Evolutionary conservation across 78 protist genomes (phyloP).

Genomic region (Pigoraptor vietnamica): DNA sequence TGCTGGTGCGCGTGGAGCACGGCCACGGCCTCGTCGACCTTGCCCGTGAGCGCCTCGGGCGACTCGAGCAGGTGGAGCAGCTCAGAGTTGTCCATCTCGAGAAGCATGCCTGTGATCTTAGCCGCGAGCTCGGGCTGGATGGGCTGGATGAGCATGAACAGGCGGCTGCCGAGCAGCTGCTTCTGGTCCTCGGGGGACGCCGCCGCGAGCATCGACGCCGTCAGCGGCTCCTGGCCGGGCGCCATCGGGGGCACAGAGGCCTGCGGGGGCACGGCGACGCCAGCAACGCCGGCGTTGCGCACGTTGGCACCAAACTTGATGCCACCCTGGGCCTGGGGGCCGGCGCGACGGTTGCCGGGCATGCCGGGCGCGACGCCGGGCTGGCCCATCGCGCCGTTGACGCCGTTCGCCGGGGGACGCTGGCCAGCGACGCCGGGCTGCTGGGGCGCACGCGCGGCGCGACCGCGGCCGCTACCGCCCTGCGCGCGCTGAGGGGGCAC

Average conservation of each 20-base stretch:
- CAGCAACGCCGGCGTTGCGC: neutral
- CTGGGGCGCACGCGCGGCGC: neutral
- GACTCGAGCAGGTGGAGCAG: conserved; percentile 65
- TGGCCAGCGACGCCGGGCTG: neutral
- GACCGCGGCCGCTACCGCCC: neutral
- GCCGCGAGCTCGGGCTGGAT: conserved; percentile 58
- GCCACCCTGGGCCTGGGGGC: neutral
- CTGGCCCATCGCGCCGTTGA: neutral
- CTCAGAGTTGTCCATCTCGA: conserved; percentile 84
- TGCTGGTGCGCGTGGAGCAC: conserved; percentile 47
- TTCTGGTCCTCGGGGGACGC: conserved; percentile 20
- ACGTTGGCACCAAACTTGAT: too few relatives aligned
- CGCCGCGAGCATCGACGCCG: neutral
- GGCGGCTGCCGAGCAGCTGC: conserved; percentile 77
- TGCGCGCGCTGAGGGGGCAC: too few relatives aligned
- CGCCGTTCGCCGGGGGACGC: neutral
- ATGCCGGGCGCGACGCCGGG: neutral
- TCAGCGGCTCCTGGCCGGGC: conserved; percentile 11
- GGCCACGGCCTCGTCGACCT: conserved; percentile 72
- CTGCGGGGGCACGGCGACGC: neutral
- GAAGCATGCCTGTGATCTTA: conserved; percentile 91
- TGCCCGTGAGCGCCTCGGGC: conserved; percentile 36
- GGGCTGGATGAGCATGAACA: conserved; percentile 62
- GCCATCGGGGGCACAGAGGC: neutral
- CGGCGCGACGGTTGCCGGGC: neutral